phyloP scores from a whole-genome alignment of 1,284 basidiomycete genomes.

The Trichosporon coremiiforme region DNA sequence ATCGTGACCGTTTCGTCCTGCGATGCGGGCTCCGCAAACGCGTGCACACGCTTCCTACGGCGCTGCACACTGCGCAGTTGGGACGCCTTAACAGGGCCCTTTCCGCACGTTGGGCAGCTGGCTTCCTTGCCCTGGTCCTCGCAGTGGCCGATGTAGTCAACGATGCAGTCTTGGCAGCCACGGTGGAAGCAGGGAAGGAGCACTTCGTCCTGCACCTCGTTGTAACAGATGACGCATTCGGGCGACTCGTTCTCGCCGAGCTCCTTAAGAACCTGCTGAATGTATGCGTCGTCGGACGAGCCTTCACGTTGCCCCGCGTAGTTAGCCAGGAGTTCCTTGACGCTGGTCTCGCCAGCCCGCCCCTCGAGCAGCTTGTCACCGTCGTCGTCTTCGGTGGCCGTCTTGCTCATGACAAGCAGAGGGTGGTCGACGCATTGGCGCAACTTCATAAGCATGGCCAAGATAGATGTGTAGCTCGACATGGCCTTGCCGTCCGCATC shows the following conservation, averaged over 20 bases:
- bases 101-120: constrained; percentile 51
- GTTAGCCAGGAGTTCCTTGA: constrained; percentile 67
- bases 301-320: constrained; percentile 59
- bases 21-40: constrained; percentile 27
- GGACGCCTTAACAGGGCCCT: constrained; percentile 45
- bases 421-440: constrained; percentile 86
- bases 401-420: constrained; percentile 64
- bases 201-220: constrained; percentile 61
- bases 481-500: constrained; percentile 74
- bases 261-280: constrained; percentile 67
- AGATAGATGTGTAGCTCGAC: constrained; percentile 84
- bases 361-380: constrained; percentile 56
- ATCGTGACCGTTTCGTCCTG: constrained; percentile 58
- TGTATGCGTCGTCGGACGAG: constrained; percentile 59
- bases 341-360: constrained; percentile 58
- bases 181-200: constrained; percentile 78
- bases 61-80: constrained; percentile 50
- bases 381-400: constrained; percentile 60
- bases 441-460: constrained; percentile 88
- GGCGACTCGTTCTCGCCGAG: constrained; percentile 57
- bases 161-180: constrained; percentile 61
- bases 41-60: constrained; percentile 53
- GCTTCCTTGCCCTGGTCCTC: constrained; percentile 53
- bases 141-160: constrained; percentile 53
- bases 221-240: constrained; percentile 77